These are phyloP conservation scores for Zoysia japonica DNA, from an alignment of 176 grass and related monocot genomes.

Conservation along the genomic window DNA sequence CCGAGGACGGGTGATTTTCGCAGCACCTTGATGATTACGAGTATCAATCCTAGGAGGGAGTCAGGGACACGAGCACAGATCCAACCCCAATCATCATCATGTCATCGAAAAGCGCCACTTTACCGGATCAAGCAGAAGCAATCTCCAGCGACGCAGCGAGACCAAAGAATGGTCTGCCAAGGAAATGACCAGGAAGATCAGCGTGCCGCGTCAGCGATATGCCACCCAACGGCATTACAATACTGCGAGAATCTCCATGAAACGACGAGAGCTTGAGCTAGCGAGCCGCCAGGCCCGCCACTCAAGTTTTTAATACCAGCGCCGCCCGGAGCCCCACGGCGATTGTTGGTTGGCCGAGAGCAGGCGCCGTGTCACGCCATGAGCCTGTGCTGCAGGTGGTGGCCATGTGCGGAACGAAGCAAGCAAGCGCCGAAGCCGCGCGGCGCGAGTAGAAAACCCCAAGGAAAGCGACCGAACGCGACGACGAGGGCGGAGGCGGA, in stretches of 20 bases:
- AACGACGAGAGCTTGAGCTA: neutral
- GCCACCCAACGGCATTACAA: neutral
- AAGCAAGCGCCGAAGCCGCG: neutral
- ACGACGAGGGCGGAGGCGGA: neutral
- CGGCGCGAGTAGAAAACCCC: neutral
- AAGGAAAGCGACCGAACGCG: constrained; percentile 30
- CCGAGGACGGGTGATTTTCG: neutral
- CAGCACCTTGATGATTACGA: too few relatives aligned
- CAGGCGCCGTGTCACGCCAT: neutral
- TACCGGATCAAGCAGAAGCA: neutral
- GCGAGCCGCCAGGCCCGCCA: neutral
- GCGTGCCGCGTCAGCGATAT: neutral
- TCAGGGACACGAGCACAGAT: neutral
- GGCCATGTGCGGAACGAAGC: neutral
- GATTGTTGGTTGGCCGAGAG: neutral
- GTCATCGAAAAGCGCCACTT: neutral
- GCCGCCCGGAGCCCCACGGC: neutral
- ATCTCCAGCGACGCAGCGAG: too few relatives aligned
- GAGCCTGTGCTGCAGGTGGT: neutral
- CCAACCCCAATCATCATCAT: constrained; percentile 19
- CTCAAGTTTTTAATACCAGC: neutral
- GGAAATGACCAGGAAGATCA: neutral
- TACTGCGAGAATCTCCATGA: neutral
- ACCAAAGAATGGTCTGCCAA: too few relatives aligned
- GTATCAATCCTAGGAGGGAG: neutral